Percentiles rank a stretch among this genome's conserved stretches.
Evolutionary conservation across 1,284 basidiomycete species (phyloP).

Genomic region (Wallemia hederae): DNA sequence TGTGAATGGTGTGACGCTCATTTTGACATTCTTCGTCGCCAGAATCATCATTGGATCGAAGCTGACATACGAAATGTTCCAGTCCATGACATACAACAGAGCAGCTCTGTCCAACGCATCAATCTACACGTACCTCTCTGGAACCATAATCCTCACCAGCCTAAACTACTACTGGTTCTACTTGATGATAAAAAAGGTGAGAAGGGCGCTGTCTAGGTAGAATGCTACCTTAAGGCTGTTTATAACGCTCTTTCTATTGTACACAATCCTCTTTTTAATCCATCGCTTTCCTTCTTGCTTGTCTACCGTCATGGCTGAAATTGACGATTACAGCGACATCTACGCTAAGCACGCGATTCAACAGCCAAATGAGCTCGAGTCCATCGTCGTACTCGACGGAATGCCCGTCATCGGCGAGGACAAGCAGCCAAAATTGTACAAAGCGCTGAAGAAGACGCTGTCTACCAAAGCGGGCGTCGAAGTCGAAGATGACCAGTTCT

Average conservation of each 20-base stretch:
- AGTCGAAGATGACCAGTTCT: constrained; percentile 13
- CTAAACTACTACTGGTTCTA: neutral
- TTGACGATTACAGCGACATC: neutral
- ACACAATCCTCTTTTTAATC: too few relatives aligned
- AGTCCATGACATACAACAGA: neutral
- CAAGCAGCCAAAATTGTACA: constrained; percentile 15
- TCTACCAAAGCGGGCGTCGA: constrained; percentile 15
- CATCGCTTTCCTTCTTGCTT: too few relatives aligned
- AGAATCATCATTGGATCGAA: constrained; percentile 11
- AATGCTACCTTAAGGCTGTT: neutral
- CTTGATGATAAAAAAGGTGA: neutral
- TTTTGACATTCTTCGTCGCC: constrained; percentile 12
- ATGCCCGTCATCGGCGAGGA: constrained; percentile 16
- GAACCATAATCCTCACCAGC: neutral
- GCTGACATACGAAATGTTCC: neutral
- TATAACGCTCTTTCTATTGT: too few relatives aligned
- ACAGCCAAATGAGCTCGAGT: constrained; percentile 17
- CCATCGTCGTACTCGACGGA: constrained; percentile 18
- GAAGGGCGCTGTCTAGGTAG: constrained; percentile 4
- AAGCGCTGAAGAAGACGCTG: constrained; percentile 17
- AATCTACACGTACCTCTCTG: neutral
- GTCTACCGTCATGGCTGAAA: too few relatives aligned
- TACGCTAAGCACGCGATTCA: constrained; percentile 11
- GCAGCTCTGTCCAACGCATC: neutral
- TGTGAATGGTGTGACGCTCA: constrained; percentile 11